Evolutionary conservation across 2,329 filamentous ascomycete genomes (phyloP).

Genomic region (Colletotrichum sidae): DNA sequence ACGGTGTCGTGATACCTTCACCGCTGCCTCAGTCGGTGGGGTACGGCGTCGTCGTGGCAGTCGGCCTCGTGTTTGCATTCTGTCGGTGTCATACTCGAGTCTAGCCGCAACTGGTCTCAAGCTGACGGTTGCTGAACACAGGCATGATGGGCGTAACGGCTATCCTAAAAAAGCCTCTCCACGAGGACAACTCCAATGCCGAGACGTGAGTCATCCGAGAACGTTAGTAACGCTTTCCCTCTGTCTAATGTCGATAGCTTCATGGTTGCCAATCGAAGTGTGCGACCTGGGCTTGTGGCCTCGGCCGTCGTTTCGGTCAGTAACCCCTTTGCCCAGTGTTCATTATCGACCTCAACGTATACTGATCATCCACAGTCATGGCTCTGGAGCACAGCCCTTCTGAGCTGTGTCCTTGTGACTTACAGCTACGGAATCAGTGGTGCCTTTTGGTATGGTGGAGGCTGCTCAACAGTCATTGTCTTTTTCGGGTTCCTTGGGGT

Average conservation of each 20-base stretch:
- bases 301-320: constrained; percentile 61
- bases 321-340: background rate
- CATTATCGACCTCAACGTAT: background rate
- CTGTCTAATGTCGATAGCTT: constrained; percentile 46
- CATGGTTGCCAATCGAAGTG: constrained; percentile 64
- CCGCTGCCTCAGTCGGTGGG: constrained; percentile 24
- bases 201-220: constrained; percentile 51
- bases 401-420: constrained; percentile 62
- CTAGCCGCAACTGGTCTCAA: background rate
- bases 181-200: constrained; percentile 63
- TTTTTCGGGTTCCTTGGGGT: constrained; percentile 64
- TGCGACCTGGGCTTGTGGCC: constrained; percentile 62
- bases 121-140: constrained; percentile 38
- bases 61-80: constrained; percentile 2
- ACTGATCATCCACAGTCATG: constrained; percentile 49
- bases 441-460: constrained; percentile 69
- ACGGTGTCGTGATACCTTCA: constrained; percentile 16
- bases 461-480: constrained; percentile 66
- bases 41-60: constrained; percentile 2
- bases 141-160: constrained; percentile 60
- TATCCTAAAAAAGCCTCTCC: constrained; percentile 59
- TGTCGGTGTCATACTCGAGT: background rate
- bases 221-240: background rate
- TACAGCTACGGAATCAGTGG: constrained; percentile 66
- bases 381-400: constrained; percentile 65